phyloP scores from a whole-genome alignment of 257 asterid genomes.

The Nicotiana knightiana region DNA sequence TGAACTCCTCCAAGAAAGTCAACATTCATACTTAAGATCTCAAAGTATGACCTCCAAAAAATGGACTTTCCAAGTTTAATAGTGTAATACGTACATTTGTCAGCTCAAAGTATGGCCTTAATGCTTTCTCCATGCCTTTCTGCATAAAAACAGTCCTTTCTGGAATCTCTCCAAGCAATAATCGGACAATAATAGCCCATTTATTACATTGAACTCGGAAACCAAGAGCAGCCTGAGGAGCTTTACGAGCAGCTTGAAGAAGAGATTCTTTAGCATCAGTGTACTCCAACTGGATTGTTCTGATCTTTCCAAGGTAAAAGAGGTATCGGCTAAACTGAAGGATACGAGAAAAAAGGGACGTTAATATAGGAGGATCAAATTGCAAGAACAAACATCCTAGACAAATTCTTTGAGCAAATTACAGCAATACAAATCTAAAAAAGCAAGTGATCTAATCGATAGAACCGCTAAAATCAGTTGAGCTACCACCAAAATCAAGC shows the following conservation, averaged over 20 bases:
- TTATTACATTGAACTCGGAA: slow-evolving; percentile 81
- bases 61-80: background rate
- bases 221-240: slow-evolving; percentile 84
- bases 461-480: background rate
- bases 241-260: slow-evolving; percentile 93
- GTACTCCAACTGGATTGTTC: slow-evolving; percentile 91
- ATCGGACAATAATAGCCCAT: slow-evolving; percentile 92
- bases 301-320: slow-evolving; percentile 88
- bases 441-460: background rate
- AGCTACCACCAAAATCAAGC: background rate
- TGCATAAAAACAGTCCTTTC: slow-evolving; percentile 95
- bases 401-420: background rate
- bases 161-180: slow-evolving; percentile 93
- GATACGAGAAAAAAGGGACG: background rate
- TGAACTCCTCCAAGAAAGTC: background rate
- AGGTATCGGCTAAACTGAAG: slow-evolving; percentile 85
- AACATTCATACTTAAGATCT: background rate
- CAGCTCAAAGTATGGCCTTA: slow-evolving; percentile 90
- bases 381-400: background rate
- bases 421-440: background rate
- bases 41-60: background rate
- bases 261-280: slow-evolving; percentile 97
- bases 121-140: slow-evolving; percentile 89
- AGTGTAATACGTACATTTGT: slow-evolving; percentile 65
- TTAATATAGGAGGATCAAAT: background rate